Conservation (phyloP, 2,329 filamentous ascomycete species). For the Rasamsonia emersonii region DNA sequence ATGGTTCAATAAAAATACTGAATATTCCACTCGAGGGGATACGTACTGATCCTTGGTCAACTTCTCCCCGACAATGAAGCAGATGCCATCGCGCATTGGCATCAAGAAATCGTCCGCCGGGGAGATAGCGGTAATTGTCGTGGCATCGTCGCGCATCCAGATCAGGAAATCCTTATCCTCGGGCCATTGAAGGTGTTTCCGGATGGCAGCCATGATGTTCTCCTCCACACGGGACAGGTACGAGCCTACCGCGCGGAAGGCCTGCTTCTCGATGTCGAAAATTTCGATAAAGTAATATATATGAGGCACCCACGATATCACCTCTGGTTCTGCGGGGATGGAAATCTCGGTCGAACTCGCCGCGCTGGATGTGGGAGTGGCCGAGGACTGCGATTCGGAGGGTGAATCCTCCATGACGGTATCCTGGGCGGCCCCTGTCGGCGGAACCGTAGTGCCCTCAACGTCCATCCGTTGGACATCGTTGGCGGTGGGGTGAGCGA, state of each 20-base stretch:
- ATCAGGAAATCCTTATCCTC: conserved; percentile 33
- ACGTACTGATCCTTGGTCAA: conserved; percentile 30
- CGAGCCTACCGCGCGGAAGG: conserved; percentile 30
- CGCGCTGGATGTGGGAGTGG: conserved; percentile 4
- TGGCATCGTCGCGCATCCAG: conserved; percentile 35
- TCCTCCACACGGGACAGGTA: conserved; percentile 34
- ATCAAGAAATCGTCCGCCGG: conserved; percentile 27
- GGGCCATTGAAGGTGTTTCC: conserved; percentile 29
- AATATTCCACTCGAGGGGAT: conserved; percentile 1
- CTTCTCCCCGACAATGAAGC: conserved; percentile 35
- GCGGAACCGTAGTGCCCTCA: conserved; percentile 7
- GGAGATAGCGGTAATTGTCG: conserved; percentile 25
- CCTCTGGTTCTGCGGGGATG: conserved; percentile 11
- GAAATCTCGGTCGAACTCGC: conserved; percentile 3
- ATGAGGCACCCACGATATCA: conserved; percentile 24
- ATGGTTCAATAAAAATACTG: conserved; percentile 3
- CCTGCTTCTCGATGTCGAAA: conserved; percentile 43
- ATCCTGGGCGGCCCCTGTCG: conserved; percentile 9
- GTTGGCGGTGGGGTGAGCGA: conserved; percentile 22
- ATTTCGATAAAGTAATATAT: conserved; percentile 44
- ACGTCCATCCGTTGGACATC: conserved; percentile 19
- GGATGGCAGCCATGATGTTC: conserved; percentile 32
- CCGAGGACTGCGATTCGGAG: conserved; percentile 6
- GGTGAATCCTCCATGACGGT: conserved; percentile 10
- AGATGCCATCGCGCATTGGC: conserved; percentile 28